Base-by-base conservation (phyloP, 2,329 filamentous ascomycete species). In the Xylaria sp. region DNA sequence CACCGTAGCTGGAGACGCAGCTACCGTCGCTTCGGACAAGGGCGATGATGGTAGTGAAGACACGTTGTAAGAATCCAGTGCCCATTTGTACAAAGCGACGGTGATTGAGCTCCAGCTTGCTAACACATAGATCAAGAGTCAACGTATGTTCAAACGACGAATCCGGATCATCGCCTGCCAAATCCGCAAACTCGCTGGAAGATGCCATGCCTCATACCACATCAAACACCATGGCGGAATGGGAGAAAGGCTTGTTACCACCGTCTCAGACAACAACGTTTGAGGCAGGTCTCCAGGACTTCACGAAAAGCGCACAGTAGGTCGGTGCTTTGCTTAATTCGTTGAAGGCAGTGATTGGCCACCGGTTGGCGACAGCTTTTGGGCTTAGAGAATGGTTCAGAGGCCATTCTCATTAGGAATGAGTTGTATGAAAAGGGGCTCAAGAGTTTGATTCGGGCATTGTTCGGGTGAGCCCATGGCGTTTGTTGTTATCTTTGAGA, bases 181-280 rank as follows among this genome's bases (percentile, higher is more conserved):
- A 62, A 63, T 71, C 76, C 50, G 70, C 76, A 18, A 75, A 75
- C 62, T 79, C 78, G 67, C 72, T 83, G 42, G 79, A 82, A 72
- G 77, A 86, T 69, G 42, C 2, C 4, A 71, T 85, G 59, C 72
- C 89, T 34, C 91, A 90, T 76, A 86, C 87, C 53, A 90, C 92
- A n/a, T 89, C 87, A 42, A 89, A 88, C 63, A 80, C 96, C 59
- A 91, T 97, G 85, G 89, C 87, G 65, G 92, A 96, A 71, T 96
- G 91, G 90, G 93, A 97, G 76, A 90, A 86, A 73, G 90, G 84
- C 65, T 77, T 92, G 11, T 85, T 82, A 1, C 79, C 84, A 39
- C 77, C 81, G 0, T 68, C 73, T 2, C 72, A 70, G 11, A 59
- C 60, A n/a, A 58, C 60, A 30, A 62, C 62, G 10, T 67, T 65